Evolutionary conservation across 257 asterid species (phyloP), one percentile per base, ranked within the genome.

Genomic region (Forsythia suspensa): DNA sequence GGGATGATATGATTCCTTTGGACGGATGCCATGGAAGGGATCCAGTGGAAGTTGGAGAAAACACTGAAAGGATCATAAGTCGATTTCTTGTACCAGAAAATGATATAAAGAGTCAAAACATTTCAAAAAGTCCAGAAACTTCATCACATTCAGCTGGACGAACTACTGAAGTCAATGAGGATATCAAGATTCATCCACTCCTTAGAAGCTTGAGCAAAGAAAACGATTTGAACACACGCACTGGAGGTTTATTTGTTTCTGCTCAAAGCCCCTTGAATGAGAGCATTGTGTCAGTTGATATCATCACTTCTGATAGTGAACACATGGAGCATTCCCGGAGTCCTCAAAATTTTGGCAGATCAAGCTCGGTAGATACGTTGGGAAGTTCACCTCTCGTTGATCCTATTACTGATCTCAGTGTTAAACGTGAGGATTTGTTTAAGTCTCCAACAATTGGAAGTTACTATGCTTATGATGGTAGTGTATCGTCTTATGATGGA

Each of bases 401-500:
- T 42, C 72, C 70, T 46, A 77, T 80, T 81, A 77, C 86, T 40
- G 86, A 84, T 76, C 75, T 77, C 81, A 81, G 80, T 29, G 63
- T 37, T 11, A 74, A 77, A 75, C 76, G 34, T 59, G 41, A 61
- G 67, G 81, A 85, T 59, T 41, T 75, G 51, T n/a, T 80, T 77
- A 90, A 77, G 61, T 84, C 87, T 80, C 89, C 88, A 15, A 81
- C 81, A 70, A 52, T 82, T 39, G 73, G 87, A 76, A 82, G 84
- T 75, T 90, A 87, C 82, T 92, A 91, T 72, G 89, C 79, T 44
- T 79, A 84, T 79, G 92, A 88, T 79, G 95, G 91, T 75, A 91
- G 97, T 69, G 90, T 84, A 80, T 91, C 96, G 70, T 93, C 97
- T 71, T 88, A 68, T 61, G 97, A 94, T 79, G 97, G 86, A 82